Base-by-base conservation (phyloP, 768 basidiomycete species). In the Neoboletus magnificus region DNA sequence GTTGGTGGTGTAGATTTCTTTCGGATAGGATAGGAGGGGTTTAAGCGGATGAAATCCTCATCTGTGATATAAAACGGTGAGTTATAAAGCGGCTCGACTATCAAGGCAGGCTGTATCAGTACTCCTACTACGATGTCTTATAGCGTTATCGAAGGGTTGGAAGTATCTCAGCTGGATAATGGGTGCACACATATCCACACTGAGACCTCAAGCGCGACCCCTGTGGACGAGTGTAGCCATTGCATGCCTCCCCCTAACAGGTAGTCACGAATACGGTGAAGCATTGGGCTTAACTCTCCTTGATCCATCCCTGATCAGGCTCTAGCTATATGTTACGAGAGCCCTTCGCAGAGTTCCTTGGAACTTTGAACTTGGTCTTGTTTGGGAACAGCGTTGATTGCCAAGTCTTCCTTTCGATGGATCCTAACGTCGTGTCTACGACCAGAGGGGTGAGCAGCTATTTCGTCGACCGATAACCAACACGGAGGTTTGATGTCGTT, bases 311-410 rank as follows among this genome's bases (percentile, higher is more conserved):
- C 18, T 54, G 25, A 32, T 23, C 22, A 13, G 12, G 22, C 22
- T 20, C 23, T 59, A 79, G 82, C 23, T 65, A 74, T 45, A 60
- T 60, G 42, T 60, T 85, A 23, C 73, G 79, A 48, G 85, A 86
- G 66, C 77, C 81, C 18, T 76, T 75, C 22, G 83, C 81, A n/a
- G 84, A 85, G 68, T 83, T 85, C 60, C 65, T 84, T 25, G 84
- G 84, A 23, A 76, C 77, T 12, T 75, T 76, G 58, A 70, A 83
- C 22, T 66, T 84, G 15, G 74, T 85, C 50, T 74, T 82, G 46
- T 82, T 84, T 56, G 83, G 83, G 20, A 71, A 68, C 37, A 80
- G 82, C 22, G 79, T 78, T 30, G 76, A 81, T 56, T 82, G 78
- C 56, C 83, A 85, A 66, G 77, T 74, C 2, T 73, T 78, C 27